Percentiles rank a stretch among this genome's conserved stretches.
phyloP scores from a whole-genome alignment of 495 filamentous ascomycete species.

The Neurospora sublineolata region DNA sequence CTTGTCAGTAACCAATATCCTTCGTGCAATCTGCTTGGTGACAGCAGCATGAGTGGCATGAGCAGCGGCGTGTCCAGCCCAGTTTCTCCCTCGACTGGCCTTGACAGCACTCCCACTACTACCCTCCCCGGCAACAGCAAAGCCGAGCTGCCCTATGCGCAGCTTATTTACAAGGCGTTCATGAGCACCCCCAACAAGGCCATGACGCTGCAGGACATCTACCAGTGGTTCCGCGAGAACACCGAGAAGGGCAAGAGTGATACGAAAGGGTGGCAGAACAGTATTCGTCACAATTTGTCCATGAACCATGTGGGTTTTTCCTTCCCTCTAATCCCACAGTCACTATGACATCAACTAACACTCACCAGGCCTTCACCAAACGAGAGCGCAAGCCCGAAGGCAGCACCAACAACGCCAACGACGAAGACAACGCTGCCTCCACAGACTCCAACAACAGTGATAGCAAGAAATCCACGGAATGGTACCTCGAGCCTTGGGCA shows the following conservation, averaged over 20 bases:
- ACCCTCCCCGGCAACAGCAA: constrained; percentile 13
- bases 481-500: constrained; percentile 31
- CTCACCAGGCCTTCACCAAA: constrained; percentile 31
- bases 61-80: constrained; percentile 5
- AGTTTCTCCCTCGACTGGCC: neutral
- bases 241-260: constrained; percentile 59
- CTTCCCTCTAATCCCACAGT: neutral
- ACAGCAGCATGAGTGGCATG: neutral
- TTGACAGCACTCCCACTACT: neutral
- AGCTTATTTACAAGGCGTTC: constrained; percentile 69
- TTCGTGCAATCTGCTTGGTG: neutral
- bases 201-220: constrained; percentile 78
- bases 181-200: constrained; percentile 48
- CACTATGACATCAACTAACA: neutral
- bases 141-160: constrained; percentile 61
- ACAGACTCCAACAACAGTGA: constrained; percentile 4
- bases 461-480: constrained; percentile 29
- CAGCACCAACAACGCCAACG: constrained; percentile 2
- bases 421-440: neutral
- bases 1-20: neutral
- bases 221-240: constrained; percentile 77
- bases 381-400: constrained; percentile 19
- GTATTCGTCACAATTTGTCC: constrained; percentile 89
- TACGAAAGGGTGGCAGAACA: constrained; percentile 87
- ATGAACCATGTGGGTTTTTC: constrained; percentile 75